phyloP scores from a whole-genome alignment of 2,329 filamentous ascomycete genomes.

The Aspergillus niger region DNA sequence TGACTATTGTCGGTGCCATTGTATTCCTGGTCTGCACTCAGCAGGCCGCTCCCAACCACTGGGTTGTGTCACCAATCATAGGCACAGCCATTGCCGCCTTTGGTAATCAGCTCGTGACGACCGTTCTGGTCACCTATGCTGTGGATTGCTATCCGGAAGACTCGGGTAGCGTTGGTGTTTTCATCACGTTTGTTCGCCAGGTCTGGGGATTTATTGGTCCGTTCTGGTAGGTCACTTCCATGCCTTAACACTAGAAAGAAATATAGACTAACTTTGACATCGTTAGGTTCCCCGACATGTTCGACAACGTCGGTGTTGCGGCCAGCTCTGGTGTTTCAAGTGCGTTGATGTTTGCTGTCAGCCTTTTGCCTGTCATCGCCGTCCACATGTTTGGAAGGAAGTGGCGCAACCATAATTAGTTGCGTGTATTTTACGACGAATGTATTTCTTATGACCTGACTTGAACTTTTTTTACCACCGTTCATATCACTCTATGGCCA shows the following conservation, averaged over 20 bases:
- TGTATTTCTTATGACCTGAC: neutral
- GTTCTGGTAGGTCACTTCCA: slow-evolving; percentile 34
- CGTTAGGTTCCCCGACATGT: slow-evolving; percentile 39
- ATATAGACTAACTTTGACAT: slow-evolving; percentile 11
- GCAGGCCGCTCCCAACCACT: slow-evolving; percentile 49
- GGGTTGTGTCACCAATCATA: slow-evolving; percentile 61
- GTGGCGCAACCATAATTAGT: slow-evolving; percentile 11
- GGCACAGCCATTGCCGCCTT: slow-evolving; percentile 56
- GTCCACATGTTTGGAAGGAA: slow-evolving; percentile 17
- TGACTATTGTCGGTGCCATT: slow-evolving; percentile 57
- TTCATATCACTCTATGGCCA: neutral
- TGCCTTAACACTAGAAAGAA: neutral
- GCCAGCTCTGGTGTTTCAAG: slow-evolving; percentile 32
- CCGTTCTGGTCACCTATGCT: slow-evolving; percentile 61
- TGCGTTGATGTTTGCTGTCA: slow-evolving; percentile 30
- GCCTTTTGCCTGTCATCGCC: slow-evolving; percentile 18
- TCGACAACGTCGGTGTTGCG: slow-evolving; percentile 38
- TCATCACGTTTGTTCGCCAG: slow-evolving; percentile 58
- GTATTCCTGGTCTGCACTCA: slow-evolving; percentile 60
- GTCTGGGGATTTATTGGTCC: slow-evolving; percentile 42
- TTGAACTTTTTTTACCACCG: neutral
- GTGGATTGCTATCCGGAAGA: slow-evolving; percentile 60
- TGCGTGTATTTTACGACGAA: neutral
- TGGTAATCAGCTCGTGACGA: slow-evolving; percentile 65
- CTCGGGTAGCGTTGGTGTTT: slow-evolving; percentile 60